These are phyloP conservation scores for Austroboletus niveus DNA, from an alignment of 1,284 basidiomycete species.

Conservation along the genomic window DNA sequence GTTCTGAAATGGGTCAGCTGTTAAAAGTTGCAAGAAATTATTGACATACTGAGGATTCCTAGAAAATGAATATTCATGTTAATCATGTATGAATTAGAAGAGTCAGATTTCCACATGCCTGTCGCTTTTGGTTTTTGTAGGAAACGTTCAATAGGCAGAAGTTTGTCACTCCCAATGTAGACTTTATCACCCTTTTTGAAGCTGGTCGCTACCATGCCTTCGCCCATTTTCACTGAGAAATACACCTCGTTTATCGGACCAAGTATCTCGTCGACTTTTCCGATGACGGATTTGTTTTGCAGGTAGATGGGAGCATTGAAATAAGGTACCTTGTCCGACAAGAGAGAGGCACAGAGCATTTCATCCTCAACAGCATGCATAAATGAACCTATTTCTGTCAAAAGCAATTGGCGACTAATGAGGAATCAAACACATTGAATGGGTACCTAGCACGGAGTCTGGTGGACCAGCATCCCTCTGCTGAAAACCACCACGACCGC, in stretches of 20 bases:
- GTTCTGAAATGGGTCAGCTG: slow-evolving; percentile 43
- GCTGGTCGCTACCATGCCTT: slow-evolving; percentile 92
- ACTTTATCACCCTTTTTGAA: slow-evolving; percentile 99
- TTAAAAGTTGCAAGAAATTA: background rate
- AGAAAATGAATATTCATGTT: background rate
- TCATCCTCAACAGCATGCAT: slow-evolving; percentile 96
- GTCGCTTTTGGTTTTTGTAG: slow-evolving; percentile 92
- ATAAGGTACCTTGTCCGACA: slow-evolving; percentile 92
- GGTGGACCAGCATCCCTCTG: slow-evolving; percentile 81
- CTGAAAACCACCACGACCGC: slow-evolving; percentile 66
- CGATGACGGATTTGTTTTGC: slow-evolving; percentile 95
- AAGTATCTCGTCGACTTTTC: slow-evolving; percentile 95
- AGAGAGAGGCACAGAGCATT: slow-evolving; percentile 90
- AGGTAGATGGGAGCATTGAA: slow-evolving; percentile 99
- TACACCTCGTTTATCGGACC: slow-evolving; percentile 99
- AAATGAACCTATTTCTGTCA: slow-evolving; percentile 82
- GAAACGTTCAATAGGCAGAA: slow-evolving; percentile 95
- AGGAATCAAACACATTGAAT: background rate
- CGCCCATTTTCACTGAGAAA: slow-evolving; percentile 97
- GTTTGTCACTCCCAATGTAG: slow-evolving; percentile 94
- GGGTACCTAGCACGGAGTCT: slow-evolving; percentile 74
- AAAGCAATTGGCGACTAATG: slow-evolving; percentile 1
- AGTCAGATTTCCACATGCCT: slow-evolving; percentile 42
- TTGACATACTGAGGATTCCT: slow-evolving; percentile 52
- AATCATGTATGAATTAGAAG: slow-evolving; percentile 2